Evolutionary conservation across 257 asterid species (phyloP), one percentile per base, ranked within the genome.

Genomic region (Misopates orontium): DNA sequence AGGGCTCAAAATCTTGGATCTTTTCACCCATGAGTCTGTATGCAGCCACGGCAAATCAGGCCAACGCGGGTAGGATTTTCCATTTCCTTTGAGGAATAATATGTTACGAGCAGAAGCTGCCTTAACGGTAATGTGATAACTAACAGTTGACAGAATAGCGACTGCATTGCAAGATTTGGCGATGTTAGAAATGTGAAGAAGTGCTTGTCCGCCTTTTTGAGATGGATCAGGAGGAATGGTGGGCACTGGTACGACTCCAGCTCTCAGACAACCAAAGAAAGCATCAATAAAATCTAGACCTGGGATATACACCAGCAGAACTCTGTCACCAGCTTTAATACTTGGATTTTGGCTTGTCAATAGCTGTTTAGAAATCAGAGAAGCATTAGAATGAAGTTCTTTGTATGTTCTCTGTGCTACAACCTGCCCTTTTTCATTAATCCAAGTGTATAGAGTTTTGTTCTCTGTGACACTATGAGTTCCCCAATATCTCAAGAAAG

Each of bases 211-310:
- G 1, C 84, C 80, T 74, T 56, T 78, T 51, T 84, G 88, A 5
- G 71, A 59, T 28, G 87, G 91, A 48, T 86, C 88, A 0, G 95
- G 88, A 4, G 88, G 91, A 28, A 84, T 74, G 5, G 78, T 83
- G 0, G 95, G 95, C 48, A 84, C 90, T 1, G 91, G 91, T 1
- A 84, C 24, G 54, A 84, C 71, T 23, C 84, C 64, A 0, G 95
- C 85, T 73, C 88, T 66, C 64, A 86, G 64, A 68, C 95, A 86
- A 20, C 95, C 95, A 1, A 86, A 84, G 75, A 84, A 86, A 53
- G 95, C 84, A 41, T 86, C 95, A 4, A 86, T 51, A 59, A 86
- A 86, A 39, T 84, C 95, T 6, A 86, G 85, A 22, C 95, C 95
- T 10, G 95, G 95, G 25, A 71, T 53, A 56, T 82, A 78, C 63